Base-by-base conservation (phyloP, 441 rosid genomes). In the Melastoma candidum region DNA sequence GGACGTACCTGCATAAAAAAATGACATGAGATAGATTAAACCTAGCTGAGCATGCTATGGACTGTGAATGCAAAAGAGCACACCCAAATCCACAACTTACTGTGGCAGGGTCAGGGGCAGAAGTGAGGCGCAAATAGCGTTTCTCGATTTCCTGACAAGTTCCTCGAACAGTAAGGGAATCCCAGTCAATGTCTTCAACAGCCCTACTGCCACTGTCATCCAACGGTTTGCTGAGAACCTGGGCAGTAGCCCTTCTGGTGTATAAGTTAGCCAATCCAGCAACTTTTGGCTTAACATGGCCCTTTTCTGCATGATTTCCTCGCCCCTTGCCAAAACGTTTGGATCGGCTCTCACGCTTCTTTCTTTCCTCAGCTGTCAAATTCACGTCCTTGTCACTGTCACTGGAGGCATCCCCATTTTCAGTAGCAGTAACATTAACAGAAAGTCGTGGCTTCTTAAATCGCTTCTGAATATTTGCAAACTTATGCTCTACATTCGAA, bases 141-240 rank as follows among this genome's bases (percentile, higher is more conserved):
- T 90, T 94, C 78, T 87, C 99, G 50, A 90, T 83, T 72, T 90
- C 96, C 68, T 90, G 96, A 71, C 95, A 83, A 60, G 96, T 85
- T 62, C 99, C 99, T 75, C 79, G 87, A 64, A 94, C 94, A 66
- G 97, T 94, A 12, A 87, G 72, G 47, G 99, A 81, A 79, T 94
- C 96, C 97, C 99, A 94, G 63, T 90, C 99, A 66, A 94, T 87
- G 76, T 94, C 99, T 80, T 94, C 99, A 65, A 90, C 99, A 56
- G 99, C 95, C 71, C 77, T 72, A 74, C 79, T 79, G 74, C 80
- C 90, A 71, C 78, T 74, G 63, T 83, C 89, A 48, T 94, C 97
- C 60, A 85, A 83, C 63, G 11, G 76, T 70, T 79, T 82, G 74
- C 90, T 71, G 68, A 80, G 81, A 66, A 84, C 77, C 76, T 77